These are phyloP conservation scores for Penicillium sp. DNA, from an alignment of 2,329 filamentous ascomycete species.

Conservation along the genomic window DNA sequence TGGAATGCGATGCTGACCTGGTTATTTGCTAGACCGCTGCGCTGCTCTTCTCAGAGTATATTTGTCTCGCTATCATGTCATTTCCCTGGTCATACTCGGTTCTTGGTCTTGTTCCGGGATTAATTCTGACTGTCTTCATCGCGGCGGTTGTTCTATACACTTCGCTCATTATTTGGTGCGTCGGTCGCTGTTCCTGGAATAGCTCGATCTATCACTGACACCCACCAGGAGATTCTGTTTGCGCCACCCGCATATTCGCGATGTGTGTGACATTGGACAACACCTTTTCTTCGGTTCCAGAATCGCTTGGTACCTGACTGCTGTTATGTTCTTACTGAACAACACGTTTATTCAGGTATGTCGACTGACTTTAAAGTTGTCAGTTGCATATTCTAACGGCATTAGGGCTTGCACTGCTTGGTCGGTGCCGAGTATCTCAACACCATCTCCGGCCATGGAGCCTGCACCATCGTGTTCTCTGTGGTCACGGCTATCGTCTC, in stretches of 20 bases:
- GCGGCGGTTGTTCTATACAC: slow-evolving; percentile 84
- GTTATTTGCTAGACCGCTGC: slow-evolving; percentile 70
- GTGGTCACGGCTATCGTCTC: slow-evolving; percentile 76
- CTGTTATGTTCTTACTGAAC: slow-evolving; percentile 89
- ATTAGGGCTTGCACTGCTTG: slow-evolving; percentile 76
- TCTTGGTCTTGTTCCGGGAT: slow-evolving; percentile 81
- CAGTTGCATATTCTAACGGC: slow-evolving; percentile 1
- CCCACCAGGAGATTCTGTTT: slow-evolving; percentile 81
- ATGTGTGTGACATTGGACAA: slow-evolving; percentile 95
- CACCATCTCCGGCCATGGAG: slow-evolving; percentile 74
- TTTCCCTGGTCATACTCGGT: slow-evolving; percentile 93
- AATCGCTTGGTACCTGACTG: slow-evolving; percentile 71
- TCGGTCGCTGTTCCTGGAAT: slow-evolving; percentile 6
- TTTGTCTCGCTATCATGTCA: slow-evolving; percentile 91
- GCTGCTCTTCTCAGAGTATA: slow-evolving; percentile 92
- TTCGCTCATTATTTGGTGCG: slow-evolving; percentile 67
- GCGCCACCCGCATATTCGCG: slow-evolving; percentile 85
- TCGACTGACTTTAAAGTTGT: slow-evolving; percentile 6
- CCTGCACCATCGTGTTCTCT: slow-evolving; percentile 82
- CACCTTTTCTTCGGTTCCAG: slow-evolving; percentile 87
- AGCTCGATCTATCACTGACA: slow-evolving; percentile 23
- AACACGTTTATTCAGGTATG: slow-evolving; percentile 84
- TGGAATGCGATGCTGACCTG: not conserved
- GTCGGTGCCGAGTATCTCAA: slow-evolving; percentile 87
- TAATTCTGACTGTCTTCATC: slow-evolving; percentile 81